A percentile compares a stretch with the other conserved stretches of the same genome.
Conservation (phyloP, 345 rosid genomes). For the Theobroma cacao region DNA sequence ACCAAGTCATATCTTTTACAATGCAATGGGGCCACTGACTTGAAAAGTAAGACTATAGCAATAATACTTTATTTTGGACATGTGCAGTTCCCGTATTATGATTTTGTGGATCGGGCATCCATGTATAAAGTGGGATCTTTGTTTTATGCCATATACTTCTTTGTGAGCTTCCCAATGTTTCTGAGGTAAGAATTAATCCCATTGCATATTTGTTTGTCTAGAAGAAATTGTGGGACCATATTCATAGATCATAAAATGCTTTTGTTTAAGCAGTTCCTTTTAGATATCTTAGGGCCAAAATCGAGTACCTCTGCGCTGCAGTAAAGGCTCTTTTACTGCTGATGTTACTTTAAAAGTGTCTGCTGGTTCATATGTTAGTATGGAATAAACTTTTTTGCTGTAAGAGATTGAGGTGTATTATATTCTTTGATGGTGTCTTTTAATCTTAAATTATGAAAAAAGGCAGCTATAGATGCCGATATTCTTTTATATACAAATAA, state of each 20-base stretch:
- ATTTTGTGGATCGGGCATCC: slow-evolving; percentile 87
- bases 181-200: slow-evolving; percentile 59
- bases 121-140: slow-evolving; percentile 96
- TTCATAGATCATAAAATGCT: background rate
- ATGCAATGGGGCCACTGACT: background rate
- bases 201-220: background rate
- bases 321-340: background rate
- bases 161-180: slow-evolving; percentile 99
- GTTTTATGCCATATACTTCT: slow-evolving; percentile 93
- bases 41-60: background rate
- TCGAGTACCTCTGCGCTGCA: background rate
- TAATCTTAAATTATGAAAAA: background rate
- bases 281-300: background rate
- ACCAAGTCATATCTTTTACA: background rate
- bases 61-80: slow-evolving; percentile 21
- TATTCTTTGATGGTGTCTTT: background rate
- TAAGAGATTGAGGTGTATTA: background rate
- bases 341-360: background rate
- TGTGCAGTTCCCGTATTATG: slow-evolving; percentile 95
- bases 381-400: background rate
- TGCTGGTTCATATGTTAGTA: background rate
- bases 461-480: background rate
- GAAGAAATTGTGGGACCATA: background rate
- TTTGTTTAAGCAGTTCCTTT: background rate
- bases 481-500: background rate